phyloP scores from a whole-genome alignment of 805 yeast genomes.

The Teunomyces atbi region DNA sequence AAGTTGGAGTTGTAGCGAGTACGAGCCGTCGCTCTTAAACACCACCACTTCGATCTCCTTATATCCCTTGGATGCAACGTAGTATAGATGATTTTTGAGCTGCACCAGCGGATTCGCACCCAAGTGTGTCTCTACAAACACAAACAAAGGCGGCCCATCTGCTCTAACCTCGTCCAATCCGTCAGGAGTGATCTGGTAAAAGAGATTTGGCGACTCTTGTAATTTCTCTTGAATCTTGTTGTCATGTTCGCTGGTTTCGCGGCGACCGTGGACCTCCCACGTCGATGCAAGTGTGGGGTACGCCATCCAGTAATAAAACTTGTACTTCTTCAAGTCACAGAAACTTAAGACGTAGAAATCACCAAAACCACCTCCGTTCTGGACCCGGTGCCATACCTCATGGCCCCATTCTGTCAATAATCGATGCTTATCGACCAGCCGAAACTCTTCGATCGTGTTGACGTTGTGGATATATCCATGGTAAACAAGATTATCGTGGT shows the following conservation, averaged over 20 bases:
- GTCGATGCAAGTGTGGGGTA: slow-evolving; percentile 61
- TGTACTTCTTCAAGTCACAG: slow-evolving; percentile 87
- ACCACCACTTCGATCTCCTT: slow-evolving; percentile 19
- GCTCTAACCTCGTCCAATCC: not conserved
- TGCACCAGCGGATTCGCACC: slow-evolving; percentile 48
- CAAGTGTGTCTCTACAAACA: slow-evolving; percentile 33
- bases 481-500: slow-evolving; percentile 11
- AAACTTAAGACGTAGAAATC: slow-evolving; percentile 52
- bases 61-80: slow-evolving; percentile 33
- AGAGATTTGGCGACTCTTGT: not conserved
- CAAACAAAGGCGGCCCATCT: slow-evolving; percentile 14
- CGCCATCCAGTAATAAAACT: slow-evolving; percentile 87
- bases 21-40: slow-evolving; percentile 21
- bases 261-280: slow-evolving; percentile 36
- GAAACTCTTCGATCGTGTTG: slow-evolving; percentile 87
- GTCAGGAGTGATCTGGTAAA: not conserved
- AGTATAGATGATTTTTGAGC: slow-evolving; percentile 56
- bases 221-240: not conserved
- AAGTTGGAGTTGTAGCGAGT: slow-evolving; percentile 32
- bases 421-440: slow-evolving; percentile 57
- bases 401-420: slow-evolving; percentile 47
- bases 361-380: slow-evolving; percentile 14
- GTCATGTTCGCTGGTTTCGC: slow-evolving; percentile 6
- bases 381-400: slow-evolving; percentile 17
- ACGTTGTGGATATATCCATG: slow-evolving; percentile 46